Base-by-base conservation (phyloP, 202 grass and related monocot genomes). In the Dendrocalamus latiflorus region DNA sequence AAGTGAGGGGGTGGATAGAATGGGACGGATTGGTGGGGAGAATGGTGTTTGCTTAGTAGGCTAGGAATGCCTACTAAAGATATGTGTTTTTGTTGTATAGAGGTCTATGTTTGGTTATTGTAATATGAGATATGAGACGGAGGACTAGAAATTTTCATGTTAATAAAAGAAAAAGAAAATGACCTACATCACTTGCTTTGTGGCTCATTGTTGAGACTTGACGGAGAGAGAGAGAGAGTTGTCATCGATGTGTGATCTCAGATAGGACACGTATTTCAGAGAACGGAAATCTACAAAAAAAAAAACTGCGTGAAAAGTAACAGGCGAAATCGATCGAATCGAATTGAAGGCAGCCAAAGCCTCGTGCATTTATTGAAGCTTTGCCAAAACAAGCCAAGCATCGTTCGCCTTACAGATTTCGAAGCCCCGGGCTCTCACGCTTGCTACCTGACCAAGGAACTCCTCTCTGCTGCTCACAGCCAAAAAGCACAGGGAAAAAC, bases 371-470 rank as follows among this genome's bases (percentile, higher is more conserved):
- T 54, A 84, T 53, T 75, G 60, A 84, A 22, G 70, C 64, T 62
- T 72, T 64, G 54, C 67, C 45, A 49, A 59, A 89, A 43, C 76
- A 53, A 77, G 26, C 70, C 37, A 83, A 62, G n/a, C 74, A 56
- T 6, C 37, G 60, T 77, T 81, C 77, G 14, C 45, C 34, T 28
- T 22, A 47, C 47, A 57, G 56, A 21, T 72, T 36, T 68, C 54
- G 1, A 45, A 64, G 14, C 15, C 6, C 25, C 9, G 76, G 9
- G 20, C 9, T 30, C 21, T 37, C 26, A 61, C 17, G 11, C 2
- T 20, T 18, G 11, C 2, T 33, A 20, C 10, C 22, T 60, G 39
- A 34, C 41, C 66, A 70, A 73, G 16, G 14, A 42, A 3, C 78
- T n/a, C 39, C 62, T 26, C 9, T 53, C 39, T 5, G 5, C 8